Evolutionary conservation across 495 filamentous ascomycete species (phyloP), one percentile per base, ranked within the genome.

Genomic region (Podospora sp.): DNA sequence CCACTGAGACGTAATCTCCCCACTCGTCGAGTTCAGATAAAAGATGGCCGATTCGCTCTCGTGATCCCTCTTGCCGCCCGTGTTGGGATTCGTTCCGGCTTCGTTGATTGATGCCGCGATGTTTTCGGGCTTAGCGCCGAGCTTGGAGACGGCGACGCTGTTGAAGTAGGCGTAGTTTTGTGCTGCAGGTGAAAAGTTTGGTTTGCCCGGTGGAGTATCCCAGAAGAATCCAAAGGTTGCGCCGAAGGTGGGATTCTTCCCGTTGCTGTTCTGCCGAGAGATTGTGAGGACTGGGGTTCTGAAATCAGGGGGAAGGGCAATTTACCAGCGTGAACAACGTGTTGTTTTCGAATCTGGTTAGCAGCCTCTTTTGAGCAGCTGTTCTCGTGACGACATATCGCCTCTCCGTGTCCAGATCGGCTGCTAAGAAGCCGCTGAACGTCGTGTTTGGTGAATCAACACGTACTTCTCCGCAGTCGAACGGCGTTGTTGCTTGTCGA

Each of bases 121-220:
- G 22, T 63, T 53, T 36, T 36, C 60, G 9, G 60, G 60, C 46
- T 51, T 63, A 24, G 14, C 60, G 25, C 60, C 60, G 46, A 29
- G 22, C 24, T 63, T 63, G 24, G 40, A 51, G 21, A 21, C 46
- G 9, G 40, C 60, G 3, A 63, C 60, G 60, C 60, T 63, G 60
- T 63, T 63, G 60, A 63, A 63, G 60, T 63, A 63, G n/a, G 60
- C 60, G 12, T 63, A 63, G 40, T 63, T 63, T n/a, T 63, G 60
- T 12, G 60, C 60, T 2, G 60, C 52, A 52, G 60, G 7, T 0
- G 60, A 20, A 6, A 63, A 63, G 46, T 63, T 63, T 25, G 60
- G 60, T 21, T 63, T 63, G 2, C 46, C 46, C 5, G 60, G 60
- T 21, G 60, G 60, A 1, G 60, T 63, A 24, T 63, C 60, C 60